Conservation (phyloP, 2,329 filamentous ascomycete genomes). For the Fusarium nematophilum region DNA sequence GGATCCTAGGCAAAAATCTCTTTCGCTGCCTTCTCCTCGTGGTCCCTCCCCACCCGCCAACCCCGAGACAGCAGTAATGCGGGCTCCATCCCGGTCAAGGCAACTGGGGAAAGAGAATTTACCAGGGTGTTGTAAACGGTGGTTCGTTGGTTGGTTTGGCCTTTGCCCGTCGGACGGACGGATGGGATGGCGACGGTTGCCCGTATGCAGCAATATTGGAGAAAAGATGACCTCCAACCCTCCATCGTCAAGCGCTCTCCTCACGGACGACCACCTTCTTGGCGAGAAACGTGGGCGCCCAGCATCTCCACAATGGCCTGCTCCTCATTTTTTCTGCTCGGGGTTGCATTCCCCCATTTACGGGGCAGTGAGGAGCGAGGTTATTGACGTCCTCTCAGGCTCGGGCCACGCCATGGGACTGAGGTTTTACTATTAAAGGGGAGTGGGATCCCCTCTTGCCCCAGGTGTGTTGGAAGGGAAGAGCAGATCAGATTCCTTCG, state of each 20-base stretch:
- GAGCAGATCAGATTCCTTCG: not conserved
- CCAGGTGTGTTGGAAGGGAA: not conserved
- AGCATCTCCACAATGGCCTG: constrained; percentile 22
- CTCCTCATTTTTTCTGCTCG: constrained; percentile 28
- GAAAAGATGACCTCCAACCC: constrained; percentile 1
- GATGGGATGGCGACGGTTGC: no score
- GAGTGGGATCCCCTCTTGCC: constrained; percentile 7
- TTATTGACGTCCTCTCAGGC: not conserved
- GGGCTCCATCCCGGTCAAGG: not conserved
- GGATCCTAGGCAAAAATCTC: constrained; percentile 8
- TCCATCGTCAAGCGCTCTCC: not conserved
- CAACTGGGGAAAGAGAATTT: not conserved
- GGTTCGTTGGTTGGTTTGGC: constrained; percentile 25
- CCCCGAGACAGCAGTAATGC: constrained; percentile 15
- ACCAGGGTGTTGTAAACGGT: constrained; percentile 3
- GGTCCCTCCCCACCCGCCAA: constrained; percentile 1
- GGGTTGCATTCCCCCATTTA: constrained; percentile 21
- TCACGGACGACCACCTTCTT: constrained; percentile 11
- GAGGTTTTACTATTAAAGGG: constrained; percentile 35
- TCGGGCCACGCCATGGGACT: constrained; percentile 1
- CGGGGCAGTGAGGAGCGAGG: constrained; percentile 24
- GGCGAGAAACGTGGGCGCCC: constrained; percentile 18
- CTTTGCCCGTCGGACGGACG: constrained; percentile 32
- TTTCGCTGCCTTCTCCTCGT: not conserved
- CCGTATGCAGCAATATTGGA: constrained; percentile 23